Evolutionary conservation across 257 asterid species (phyloP).

Genomic region (Solanum medicagineum): DNA sequence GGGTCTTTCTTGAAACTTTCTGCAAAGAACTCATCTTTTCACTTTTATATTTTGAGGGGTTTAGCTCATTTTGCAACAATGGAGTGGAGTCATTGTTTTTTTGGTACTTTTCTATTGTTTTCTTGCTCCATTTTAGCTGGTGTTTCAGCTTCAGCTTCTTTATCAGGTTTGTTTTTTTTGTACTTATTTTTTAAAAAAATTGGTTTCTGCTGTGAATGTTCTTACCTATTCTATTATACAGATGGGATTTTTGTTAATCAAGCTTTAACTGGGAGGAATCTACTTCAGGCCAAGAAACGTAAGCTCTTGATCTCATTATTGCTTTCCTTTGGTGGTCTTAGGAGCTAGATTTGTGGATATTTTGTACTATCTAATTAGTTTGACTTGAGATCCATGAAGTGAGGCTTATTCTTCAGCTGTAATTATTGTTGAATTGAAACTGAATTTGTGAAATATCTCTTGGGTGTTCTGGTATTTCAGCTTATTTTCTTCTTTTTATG

Average conservation of each 20-base stretch:
- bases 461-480: not conserved
- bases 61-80: conserved; percentile 1
- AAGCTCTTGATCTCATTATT: conserved; percentile 1
- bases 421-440: not conserved
- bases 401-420: not conserved
- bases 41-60: not conserved
- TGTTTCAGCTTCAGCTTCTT: conserved; percentile 31
- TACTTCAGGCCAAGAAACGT: conserved; percentile 65
- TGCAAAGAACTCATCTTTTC: not conserved
- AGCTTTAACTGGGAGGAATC: conserved; percentile 43
- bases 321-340: not conserved
- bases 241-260: conserved; percentile 40
- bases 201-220: not conserved
- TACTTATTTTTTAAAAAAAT: not conserved
- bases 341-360: not conserved
- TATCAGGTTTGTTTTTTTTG: conserved; percentile 31
- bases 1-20: not conserved
- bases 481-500: not conserved
- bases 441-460: not conserved
- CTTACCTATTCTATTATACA: conserved; percentile 16
- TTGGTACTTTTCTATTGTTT: conserved; percentile 15
- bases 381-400: not conserved
- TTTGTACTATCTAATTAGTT: not conserved
- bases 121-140: conserved; percentile 22
- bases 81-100: conserved; percentile 14